Evolutionary conservation across 2,329 filamentous ascomycete genomes (phyloP).

Genomic region (Colletotrichum abscissum): DNA sequence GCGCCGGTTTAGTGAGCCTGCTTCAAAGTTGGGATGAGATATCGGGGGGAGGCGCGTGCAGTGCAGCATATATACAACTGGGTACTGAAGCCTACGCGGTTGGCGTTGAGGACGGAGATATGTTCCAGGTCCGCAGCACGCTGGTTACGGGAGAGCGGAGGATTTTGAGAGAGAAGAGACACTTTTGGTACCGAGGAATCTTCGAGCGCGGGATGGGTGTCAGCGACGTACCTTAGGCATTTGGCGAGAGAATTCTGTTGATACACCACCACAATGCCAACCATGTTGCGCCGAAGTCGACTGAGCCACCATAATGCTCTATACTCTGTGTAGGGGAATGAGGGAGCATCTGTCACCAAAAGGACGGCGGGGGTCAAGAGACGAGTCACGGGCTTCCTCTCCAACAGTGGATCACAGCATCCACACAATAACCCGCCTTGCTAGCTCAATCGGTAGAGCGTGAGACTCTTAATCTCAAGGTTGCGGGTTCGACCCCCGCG

Average conservation of each 20-base stretch:
- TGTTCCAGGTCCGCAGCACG: not conserved
- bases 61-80: not conserved
- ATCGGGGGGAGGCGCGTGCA: not conserved
- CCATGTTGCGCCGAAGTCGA: not conserved
- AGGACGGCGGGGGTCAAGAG: not conserved
- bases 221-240: not conserved
- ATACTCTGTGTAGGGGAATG: not conserved
- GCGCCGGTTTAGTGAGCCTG: not conserved
- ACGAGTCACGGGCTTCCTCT: accelerated
- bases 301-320: not conserved
- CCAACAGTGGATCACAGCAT: not conserved
- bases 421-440: slow-evolving; percentile 37
- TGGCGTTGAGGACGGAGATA: not conserved
- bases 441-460: slow-evolving; percentile 80
- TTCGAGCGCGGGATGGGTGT: slow-evolving; percentile 10
- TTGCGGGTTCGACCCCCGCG: slow-evolving; percentile 41
- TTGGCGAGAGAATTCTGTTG: not conserved
- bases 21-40: no score
- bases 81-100: not conserved
- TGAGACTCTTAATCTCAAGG: slow-evolving; percentile 70
- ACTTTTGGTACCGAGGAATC: slow-evolving; percentile 3
- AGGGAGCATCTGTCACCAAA: not conserved
- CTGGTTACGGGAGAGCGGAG: not conserved
- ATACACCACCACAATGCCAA: not conserved
- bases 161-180: not conserved